A percentile compares a stretch with the other conserved stretches of the same genome.
phyloP scores from a whole-genome alignment of 805 yeast species.

The Candida montana region DNA sequence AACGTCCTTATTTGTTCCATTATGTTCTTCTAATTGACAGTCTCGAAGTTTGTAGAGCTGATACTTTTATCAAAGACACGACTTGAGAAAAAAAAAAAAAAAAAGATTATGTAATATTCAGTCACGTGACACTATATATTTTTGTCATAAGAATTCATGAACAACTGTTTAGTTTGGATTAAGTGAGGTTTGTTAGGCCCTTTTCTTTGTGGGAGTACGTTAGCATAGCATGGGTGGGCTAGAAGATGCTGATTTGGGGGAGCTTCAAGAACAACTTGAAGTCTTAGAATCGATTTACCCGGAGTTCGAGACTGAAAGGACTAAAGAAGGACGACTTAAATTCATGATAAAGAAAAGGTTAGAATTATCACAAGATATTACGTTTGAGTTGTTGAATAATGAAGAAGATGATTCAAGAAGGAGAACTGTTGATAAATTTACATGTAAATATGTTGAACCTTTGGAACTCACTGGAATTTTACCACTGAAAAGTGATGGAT shows the following conservation, averaged over 20 bases:
- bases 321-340: background rate
- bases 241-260: background rate
- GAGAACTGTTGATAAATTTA: constrained; percentile 4
- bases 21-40: too few relatives aligned
- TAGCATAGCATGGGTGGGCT: background rate
- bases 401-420: constrained; percentile 10
- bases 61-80: too few relatives aligned
- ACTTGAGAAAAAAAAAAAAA: too few relatives aligned
- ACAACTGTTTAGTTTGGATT: too few relatives aligned
- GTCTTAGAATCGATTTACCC: background rate
- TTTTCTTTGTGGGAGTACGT: too few relatives aligned
- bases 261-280: background rate
- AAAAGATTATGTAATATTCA: too few relatives aligned
- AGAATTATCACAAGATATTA: background rate
- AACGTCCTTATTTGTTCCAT: constrained; percentile 40
- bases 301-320: background rate
- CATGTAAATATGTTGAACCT: background rate
- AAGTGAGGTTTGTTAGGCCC: too few relatives aligned
- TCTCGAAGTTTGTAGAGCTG: too few relatives aligned
- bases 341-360: background rate
- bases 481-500: background rate
- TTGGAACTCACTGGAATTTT: background rate
- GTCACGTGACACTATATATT: too few relatives aligned
- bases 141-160: too few relatives aligned
- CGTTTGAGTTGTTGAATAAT: background rate